Conservation (phyloP, 495 filamentous ascomycete genomes). For the Penicillium waksmanii region DNA sequence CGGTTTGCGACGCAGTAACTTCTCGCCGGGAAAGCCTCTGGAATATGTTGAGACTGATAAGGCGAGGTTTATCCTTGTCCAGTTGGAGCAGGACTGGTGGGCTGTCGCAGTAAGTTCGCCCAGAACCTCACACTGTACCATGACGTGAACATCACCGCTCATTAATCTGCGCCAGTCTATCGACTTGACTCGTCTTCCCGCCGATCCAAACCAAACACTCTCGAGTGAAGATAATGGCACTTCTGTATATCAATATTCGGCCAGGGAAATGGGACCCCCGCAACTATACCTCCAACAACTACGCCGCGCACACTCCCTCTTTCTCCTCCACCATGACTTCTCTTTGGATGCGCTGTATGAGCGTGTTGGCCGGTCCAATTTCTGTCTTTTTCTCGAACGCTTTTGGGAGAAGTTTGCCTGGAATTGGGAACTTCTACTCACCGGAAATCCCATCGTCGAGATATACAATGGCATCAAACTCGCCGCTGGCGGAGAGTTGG, state of each 20-base stretch:
- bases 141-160: slow-evolving; percentile 13
- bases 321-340: slow-evolving; percentile 82
- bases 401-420: slow-evolving; percentile 84
- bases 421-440: slow-evolving; percentile 86
- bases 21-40: slow-evolving; percentile 73
- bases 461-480: slow-evolving; percentile 86
- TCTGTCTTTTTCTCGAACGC: slow-evolving; percentile 67
- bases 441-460: slow-evolving; percentile 82
- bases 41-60: slow-evolving; percentile 91
- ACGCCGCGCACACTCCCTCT: slow-evolving; percentile 77
- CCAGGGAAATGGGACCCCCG: slow-evolving; percentile 85
- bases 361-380: slow-evolving; percentile 59
- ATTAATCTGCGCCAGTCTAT: slow-evolving; percentile 59
- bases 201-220: slow-evolving; percentile 28
- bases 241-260: slow-evolving; percentile 70
- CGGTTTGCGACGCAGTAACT: slow-evolving; percentile 57
- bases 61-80: slow-evolving; percentile 77
- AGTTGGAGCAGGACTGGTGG: slow-evolving; percentile 93
- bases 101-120: slow-evolving; percentile 71
- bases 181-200: slow-evolving; percentile 65
- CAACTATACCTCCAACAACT: slow-evolving; percentile 78
- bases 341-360: slow-evolving; percentile 68
- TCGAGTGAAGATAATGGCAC: slow-evolving; percentile 26
- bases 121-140: slow-evolving; percentile 19
- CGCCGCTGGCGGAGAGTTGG: slow-evolving; percentile 87